Evolutionary conservation across 225 moss, liverwort and hornwort species (phyloP).

Genomic region (Pleurozium schreberi): DNA sequence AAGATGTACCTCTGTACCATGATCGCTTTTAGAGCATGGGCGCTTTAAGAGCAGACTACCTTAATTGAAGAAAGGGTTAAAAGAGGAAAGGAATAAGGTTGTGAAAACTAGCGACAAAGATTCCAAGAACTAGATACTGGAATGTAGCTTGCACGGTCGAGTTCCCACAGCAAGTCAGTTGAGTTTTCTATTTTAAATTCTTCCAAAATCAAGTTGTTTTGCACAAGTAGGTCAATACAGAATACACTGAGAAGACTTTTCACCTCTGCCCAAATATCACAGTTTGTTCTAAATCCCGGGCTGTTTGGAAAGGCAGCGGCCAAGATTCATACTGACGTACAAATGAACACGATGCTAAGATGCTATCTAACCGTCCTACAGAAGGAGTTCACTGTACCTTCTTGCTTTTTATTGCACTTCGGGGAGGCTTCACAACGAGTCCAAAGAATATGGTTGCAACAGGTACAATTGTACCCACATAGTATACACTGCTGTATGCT

Average conservation of each 20-base stretch:
- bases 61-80: no score
- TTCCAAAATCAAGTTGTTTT: neutral
- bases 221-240: neutral
- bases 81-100: neutral
- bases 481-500: constrained; percentile 78
- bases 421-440: constrained; percentile 61
- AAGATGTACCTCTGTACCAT: no score
- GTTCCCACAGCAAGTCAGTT: neutral
- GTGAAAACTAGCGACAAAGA: neutral
- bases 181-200: neutral
- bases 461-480: constrained; percentile 64
- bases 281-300: neutral
- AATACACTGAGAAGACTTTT: neutral
- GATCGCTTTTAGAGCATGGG: no score
- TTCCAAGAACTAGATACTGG: neutral
- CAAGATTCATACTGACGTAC: neutral
- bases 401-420: constrained; percentile 13
- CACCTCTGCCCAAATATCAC: neutral
- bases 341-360: neutral
- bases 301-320: neutral
- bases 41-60: no score
- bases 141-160: neutral
- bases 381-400: constrained; percentile 20
- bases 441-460: constrained; percentile 57
- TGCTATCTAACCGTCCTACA: neutral